Percentiles rank a stretch among this genome's conserved stretches.
phyloP scores from a whole-genome alignment of 306 rosid species.

The Castanea mollissima region DNA sequence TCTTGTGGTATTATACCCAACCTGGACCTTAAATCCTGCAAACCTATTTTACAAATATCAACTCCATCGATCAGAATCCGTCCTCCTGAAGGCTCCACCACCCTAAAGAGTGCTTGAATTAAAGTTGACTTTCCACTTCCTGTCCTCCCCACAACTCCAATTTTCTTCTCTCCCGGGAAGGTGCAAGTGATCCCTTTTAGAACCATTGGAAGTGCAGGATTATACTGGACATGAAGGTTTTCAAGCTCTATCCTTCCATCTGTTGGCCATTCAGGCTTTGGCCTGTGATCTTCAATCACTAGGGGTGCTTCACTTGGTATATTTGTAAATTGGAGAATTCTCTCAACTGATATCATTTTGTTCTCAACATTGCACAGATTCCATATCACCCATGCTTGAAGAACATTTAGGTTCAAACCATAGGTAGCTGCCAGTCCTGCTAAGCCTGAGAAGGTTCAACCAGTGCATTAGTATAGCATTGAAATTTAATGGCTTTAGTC shows the following conservation, averaged over 20 bases:
- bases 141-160: constrained; percentile 79
- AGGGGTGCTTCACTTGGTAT: constrained; percentile 71
- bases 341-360: constrained; percentile 88
- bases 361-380: constrained; percentile 88
- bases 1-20: constrained; percentile 79
- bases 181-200: constrained; percentile 72
- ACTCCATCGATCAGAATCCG: constrained; percentile 56
- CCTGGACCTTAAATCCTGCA: constrained; percentile 74
- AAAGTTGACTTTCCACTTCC: constrained; percentile 87
- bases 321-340: constrained; percentile 68
- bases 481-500: not conserved
- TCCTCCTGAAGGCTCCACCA: constrained; percentile 67
- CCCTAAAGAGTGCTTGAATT: constrained; percentile 70
- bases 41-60: constrained; percentile 61
- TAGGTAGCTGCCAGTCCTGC: constrained; percentile 31
- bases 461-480: not conserved
- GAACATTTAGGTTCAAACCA: constrained; percentile 70
- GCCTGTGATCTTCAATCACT: constrained; percentile 48
- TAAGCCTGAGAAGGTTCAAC: constrained; percentile 48
- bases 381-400: constrained; percentile 91
- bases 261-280: constrained; percentile 65
- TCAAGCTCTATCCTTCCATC: constrained; percentile 59
- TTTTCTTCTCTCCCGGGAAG: constrained; percentile 61
- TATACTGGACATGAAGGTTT: constrained; percentile 60
- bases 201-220: constrained; percentile 62